Base-by-base conservation (phyloP, 352 stramenopile species). In the Phytophthora tentaculata region DNA sequence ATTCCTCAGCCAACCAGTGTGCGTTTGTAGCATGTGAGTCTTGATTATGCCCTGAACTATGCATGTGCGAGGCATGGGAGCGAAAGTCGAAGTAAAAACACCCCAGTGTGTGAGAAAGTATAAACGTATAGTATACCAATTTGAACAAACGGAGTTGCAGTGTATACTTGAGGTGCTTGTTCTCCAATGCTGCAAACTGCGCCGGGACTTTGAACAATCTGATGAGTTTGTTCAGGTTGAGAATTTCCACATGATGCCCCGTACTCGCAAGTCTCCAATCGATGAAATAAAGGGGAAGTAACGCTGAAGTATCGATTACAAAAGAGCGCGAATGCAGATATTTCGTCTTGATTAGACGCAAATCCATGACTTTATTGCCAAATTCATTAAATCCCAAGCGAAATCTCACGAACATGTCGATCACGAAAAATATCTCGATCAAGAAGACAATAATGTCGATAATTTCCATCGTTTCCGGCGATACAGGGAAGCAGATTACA, bases 91-190 rank as follows among this genome's bases (percentile, higher is more conserved):
- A 90, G 72, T 80, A 92, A 24, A 87, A 76, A 35, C 84, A 86
- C 5, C 78, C 84, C 6, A 88, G 76, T 0, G 77, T 71, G 50
- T 92, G 84, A 2, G 77, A 79, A 1, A 90, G 65, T 23, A 92
- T 56, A 39, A 89, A 90, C 0, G 81, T 88, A 65, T 89, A 92
- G 61, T 90, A 92, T 14, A 92, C 69, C n/a, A 92, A 53, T 67
- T 90, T 92, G 70, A 89, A 86, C 19, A 92, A 28, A 2, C 84
- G 79, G 0, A 92, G 53, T n/a, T 92, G 74, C 1, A 82, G 47
- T 1, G 81, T 91, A 37, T 75, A 77, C 57, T 87, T 90, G 19
- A 90, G 61, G 43, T 90, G 85, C 28, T 85, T 82, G 59, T 81
- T 88, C 52, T 91, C 82, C 13, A 90, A 65, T 5, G 71, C 80